Evolutionary conservation across 441 rosid species (phyloP).

Genomic region (Populus hybrid): DNA sequence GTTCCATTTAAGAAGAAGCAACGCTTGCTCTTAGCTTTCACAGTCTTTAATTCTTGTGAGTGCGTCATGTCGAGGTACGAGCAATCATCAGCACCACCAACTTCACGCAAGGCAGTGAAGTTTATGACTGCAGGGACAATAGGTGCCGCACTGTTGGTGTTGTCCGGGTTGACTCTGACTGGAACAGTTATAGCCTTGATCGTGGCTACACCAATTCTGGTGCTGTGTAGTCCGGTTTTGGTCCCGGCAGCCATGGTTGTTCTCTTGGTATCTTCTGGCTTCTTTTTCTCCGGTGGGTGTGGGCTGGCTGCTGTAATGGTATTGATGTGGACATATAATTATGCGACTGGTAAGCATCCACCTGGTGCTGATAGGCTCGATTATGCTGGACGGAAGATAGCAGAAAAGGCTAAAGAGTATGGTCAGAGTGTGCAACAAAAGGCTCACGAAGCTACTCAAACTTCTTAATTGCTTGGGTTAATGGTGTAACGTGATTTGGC

Average conservation of each 20-base stretch:
- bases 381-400: conserved; percentile 39
- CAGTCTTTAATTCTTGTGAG: too few species aligned
- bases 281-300: conserved; percentile 57
- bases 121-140: conserved; percentile 50
- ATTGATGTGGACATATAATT: conserved; percentile 57
- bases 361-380: conserved; percentile 60
- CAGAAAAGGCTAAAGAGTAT: conserved; percentile 39
- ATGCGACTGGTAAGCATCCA: conserved; percentile 58
- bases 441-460: conserved; percentile 32
- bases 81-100: conserved; percentile 9
- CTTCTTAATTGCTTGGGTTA: conserved; percentile 9
- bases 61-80: conserved; percentile 18
- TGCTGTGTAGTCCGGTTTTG: conserved; percentile 58
- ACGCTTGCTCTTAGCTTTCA: background rate
- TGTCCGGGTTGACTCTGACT: conserved; percentile 49
- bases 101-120: conserved; percentile 40
- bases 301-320: conserved; percentile 52
- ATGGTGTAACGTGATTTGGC: too few species aligned
- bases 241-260: conserved; percentile 47
- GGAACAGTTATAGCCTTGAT: conserved; percentile 57
- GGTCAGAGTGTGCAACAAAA: conserved; percentile 47
- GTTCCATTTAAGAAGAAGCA: background rate
- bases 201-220: conserved; percentile 56
- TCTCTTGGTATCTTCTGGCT: conserved; percentile 35
- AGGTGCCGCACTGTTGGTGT: conserved; percentile 36